Evolutionary conservation across 2,329 filamentous ascomycete species (phyloP).

Genomic region (Clonostachys rosea): DNA sequence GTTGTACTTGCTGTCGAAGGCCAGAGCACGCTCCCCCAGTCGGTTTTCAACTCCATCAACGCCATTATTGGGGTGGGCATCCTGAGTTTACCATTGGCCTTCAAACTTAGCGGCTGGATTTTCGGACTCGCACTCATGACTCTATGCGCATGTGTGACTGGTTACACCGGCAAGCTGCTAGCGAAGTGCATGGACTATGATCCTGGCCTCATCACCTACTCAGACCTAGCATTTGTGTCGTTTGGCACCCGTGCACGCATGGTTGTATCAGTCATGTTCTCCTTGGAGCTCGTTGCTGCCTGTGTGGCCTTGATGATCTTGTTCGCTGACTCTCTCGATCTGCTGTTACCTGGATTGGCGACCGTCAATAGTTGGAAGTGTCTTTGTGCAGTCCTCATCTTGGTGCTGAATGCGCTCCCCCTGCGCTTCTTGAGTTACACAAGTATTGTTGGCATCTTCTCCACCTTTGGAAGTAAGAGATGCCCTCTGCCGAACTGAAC

Average conservation of each 20-base stretch:
- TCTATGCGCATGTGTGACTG: conserved; percentile 70
- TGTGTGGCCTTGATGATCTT: conserved; percentile 87
- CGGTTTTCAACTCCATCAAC: conserved; percentile 94
- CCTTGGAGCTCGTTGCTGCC: conserved; percentile 78
- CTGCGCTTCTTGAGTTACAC: conserved; percentile 82
- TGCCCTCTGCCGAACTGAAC: neutral
- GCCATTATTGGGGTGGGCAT: conserved; percentile 88
- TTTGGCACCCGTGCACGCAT: conserved; percentile 81
- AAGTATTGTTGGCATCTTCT: conserved; percentile 88
- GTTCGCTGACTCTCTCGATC: conserved; percentile 85
- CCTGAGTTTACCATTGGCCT: conserved; percentile 79
- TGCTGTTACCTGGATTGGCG: conserved; percentile 66
- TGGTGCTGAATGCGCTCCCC: conserved; percentile 82
- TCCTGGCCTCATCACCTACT: conserved; percentile 84
- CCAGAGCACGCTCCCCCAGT: conserved; percentile 93
- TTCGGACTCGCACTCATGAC: conserved; percentile 72
- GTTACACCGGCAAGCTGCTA: conserved; percentile 80
- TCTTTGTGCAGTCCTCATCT: conserved; percentile 70
- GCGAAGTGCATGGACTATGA: conserved; percentile 88
- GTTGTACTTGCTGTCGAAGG: conserved; percentile 82
- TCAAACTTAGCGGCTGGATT: conserved; percentile 86
- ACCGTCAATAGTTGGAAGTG: conserved; percentile 77
- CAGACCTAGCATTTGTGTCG: conserved; percentile 85
- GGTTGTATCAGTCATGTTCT: conserved; percentile 81
- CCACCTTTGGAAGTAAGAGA: conserved; percentile 77